Percentiles rank a stretch among this genome's conserved stretches.
Evolutionary conservation across 768 basidiomycete species (phyloP).

Genomic region (Mycena chlorophos): DNA sequence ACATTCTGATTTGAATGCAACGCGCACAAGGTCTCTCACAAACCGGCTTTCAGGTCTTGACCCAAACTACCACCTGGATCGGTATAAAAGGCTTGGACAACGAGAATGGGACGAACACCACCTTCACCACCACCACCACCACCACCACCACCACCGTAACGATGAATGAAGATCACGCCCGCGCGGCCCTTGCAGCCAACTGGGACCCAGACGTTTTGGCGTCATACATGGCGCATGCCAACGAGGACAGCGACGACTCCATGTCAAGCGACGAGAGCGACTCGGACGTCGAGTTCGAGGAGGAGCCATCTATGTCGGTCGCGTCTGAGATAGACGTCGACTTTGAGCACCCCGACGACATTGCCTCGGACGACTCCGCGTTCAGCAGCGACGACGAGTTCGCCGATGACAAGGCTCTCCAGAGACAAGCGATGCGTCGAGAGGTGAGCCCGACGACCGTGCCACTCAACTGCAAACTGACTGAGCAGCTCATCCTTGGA

Average conservation of each 20-base stretch:
- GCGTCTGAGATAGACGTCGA: conserved; percentile 14
- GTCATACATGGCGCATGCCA: conserved; percentile 15
- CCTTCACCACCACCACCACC: neutral
- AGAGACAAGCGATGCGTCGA: conserved; percentile 17
- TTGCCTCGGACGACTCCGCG: conserved; percentile 17
- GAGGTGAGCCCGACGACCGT: conserved; percentile 10
- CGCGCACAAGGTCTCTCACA: too few relatives aligned
- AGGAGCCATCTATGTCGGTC: conserved; percentile 10
- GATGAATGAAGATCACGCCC: conserved; percentile 9
- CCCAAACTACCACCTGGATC: neutral
- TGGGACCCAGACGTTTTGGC: conserved; percentile 21
- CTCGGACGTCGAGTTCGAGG: conserved; percentile 19
- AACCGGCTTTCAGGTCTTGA: neutral
- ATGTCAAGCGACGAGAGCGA: conserved; percentile 21
- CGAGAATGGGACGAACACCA: neutral
- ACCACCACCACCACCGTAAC: neutral
- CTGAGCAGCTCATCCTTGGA: conserved; percentile 16
- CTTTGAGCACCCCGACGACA: conserved; percentile 14
- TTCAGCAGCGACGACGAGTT: conserved; percentile 25
- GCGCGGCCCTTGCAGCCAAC: conserved; percentile 17
- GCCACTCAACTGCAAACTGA: neutral
- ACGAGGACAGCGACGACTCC: conserved; percentile 18
- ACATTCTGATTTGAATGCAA: conserved; percentile 16
- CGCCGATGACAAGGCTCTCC: conserved; percentile 8
- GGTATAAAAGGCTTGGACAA: conserved; percentile 15